phyloP scores from a whole-genome alignment of 2,329 filamentous ascomycete species.

The Capronia coronata region DNA sequence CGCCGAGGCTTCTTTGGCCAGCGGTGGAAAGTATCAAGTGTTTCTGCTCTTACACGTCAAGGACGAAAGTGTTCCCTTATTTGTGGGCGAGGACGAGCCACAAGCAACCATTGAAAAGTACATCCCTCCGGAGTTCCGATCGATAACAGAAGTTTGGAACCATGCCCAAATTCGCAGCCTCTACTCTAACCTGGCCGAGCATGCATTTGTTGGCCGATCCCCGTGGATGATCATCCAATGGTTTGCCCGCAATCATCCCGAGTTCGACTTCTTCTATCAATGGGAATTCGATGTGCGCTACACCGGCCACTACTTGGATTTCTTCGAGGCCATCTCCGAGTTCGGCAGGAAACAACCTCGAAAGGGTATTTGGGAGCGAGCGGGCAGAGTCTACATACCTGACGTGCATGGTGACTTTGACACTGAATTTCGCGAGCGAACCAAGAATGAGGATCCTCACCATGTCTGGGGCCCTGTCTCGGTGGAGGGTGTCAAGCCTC shows the following conservation, averaged over 20 bases:
- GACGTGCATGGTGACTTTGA: constrained; percentile 46
- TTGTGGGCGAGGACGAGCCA: constrained; percentile 62
- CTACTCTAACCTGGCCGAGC: constrained; percentile 29
- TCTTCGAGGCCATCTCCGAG: constrained; percentile 58
- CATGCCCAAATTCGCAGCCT: constrained; percentile 28
- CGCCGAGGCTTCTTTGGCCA: constrained; percentile 70
- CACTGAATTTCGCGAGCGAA: constrained; percentile 24
- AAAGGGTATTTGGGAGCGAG: constrained; percentile 55
- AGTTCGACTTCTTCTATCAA: constrained; percentile 79
- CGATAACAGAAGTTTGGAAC: constrained; percentile 68
- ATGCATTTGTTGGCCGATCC: constrained; percentile 28
- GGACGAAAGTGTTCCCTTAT: constrained; percentile 62
- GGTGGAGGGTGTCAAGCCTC: constrained; percentile 53
- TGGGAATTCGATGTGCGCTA: constrained; percentile 80
- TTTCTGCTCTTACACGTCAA: constrained; percentile 81
- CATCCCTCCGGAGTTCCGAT: constrained; percentile 63
- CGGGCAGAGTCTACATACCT: constrained; percentile 52
- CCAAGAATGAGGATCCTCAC: constrained; percentile 27
- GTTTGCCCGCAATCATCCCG: constrained; percentile 67
- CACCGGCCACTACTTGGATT: constrained; percentile 74
- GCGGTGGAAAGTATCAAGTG: constrained; percentile 75
- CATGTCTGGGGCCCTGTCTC: constrained; percentile 59
- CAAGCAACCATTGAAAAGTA: constrained; percentile 51
- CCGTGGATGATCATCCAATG: constrained; percentile 70
- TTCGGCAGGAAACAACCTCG: constrained; percentile 51